Evolutionary conservation across 768 basidiomycete genomes (phyloP).

Genomic region (Hygrocybe coccinea): DNA sequence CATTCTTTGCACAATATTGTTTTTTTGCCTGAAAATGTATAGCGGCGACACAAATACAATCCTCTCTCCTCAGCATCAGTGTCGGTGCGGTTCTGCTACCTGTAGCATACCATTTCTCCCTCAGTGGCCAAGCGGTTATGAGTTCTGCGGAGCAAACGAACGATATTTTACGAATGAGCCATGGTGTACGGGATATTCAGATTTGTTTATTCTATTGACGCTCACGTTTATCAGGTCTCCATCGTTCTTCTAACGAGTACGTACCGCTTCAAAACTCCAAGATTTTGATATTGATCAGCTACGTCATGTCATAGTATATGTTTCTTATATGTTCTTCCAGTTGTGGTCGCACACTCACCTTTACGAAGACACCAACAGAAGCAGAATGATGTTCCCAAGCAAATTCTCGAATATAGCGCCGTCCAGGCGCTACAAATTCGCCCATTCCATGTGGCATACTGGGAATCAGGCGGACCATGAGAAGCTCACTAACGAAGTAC

Average conservation of each 20-base stretch:
- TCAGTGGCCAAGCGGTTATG: constrained; percentile 31
- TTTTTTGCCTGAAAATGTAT: not conserved
- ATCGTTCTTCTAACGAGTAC: constrained; percentile 72
- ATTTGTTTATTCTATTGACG: not conserved
- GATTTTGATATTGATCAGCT: not conserved
- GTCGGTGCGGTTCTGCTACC: constrained; percentile 77
- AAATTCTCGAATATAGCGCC: not conserved
- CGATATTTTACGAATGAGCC: constrained; percentile 67
- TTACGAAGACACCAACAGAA: constrained; percentile 47
- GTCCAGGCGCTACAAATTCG: not conserved
- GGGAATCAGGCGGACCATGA: not conserved
- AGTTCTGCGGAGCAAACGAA: constrained; percentile 33
- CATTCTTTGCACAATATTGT: not conserved
- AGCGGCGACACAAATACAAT: constrained; percentile 72
- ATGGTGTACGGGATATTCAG: constrained; percentile 49
- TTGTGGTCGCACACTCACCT: constrained; percentile 67
- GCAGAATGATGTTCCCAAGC: constrained; percentile 37
- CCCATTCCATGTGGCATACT: not conserved
- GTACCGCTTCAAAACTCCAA: constrained; percentile 16
- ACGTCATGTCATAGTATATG: constrained; percentile 51
- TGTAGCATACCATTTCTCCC: constrained; percentile 67
- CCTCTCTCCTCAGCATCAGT: constrained; percentile 68
- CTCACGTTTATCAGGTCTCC: constrained; percentile 48
- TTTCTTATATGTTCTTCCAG: constrained; percentile 19
- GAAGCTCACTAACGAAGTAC: not conserved